Evolutionary conservation across 495 filamentous ascomycete genomes (phyloP).

Genomic region (Penicillium manginii): DNA sequence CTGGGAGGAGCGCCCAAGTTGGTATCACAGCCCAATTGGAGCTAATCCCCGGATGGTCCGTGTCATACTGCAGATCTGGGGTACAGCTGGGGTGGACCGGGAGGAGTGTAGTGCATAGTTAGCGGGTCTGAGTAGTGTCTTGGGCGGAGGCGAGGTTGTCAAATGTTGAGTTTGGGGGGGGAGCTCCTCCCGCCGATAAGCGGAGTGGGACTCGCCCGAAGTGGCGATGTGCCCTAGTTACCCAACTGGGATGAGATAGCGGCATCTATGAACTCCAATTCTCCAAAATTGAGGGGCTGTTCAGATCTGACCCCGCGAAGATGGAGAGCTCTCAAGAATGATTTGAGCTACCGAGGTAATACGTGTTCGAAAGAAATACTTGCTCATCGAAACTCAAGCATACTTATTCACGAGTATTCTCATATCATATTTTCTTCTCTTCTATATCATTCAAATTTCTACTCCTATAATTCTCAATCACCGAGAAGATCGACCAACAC

Average conservation of each 20-base stretch:
- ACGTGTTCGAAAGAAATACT: not conserved
- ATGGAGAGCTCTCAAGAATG: not conserved
- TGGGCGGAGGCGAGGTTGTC: not conserved
- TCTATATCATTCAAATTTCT: not conserved
- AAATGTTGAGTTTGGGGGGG: slow-evolving; percentile 12
- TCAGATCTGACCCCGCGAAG: not conserved
- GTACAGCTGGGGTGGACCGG: slow-evolving; percentile 15
- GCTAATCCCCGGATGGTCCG: not conserved
- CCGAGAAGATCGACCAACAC: not conserved
- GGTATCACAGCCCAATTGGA: not conserved
- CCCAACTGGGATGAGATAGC: not conserved
- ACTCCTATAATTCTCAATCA: not conserved
- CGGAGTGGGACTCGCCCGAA: not conserved
- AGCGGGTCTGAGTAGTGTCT: not conserved
- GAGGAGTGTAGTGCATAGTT: slow-evolving; percentile 17
- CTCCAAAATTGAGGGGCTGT: slow-evolving; percentile 1
- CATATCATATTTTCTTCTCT: not conserved
- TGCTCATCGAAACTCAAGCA: not conserved
- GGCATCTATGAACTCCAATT: slow-evolving; percentile 1
- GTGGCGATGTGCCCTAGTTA: not conserved
- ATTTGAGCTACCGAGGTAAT: not conserved
- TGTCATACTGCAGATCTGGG: slow-evolving; percentile 17
- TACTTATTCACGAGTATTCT: not conserved
- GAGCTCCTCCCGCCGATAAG: slow-evolving; percentile 32
- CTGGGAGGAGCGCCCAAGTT: slow-evolving; percentile 13